phyloP scores from a whole-genome alignment of 495 filamentous ascomycete species.

The Neurospora hispaniola region DNA sequence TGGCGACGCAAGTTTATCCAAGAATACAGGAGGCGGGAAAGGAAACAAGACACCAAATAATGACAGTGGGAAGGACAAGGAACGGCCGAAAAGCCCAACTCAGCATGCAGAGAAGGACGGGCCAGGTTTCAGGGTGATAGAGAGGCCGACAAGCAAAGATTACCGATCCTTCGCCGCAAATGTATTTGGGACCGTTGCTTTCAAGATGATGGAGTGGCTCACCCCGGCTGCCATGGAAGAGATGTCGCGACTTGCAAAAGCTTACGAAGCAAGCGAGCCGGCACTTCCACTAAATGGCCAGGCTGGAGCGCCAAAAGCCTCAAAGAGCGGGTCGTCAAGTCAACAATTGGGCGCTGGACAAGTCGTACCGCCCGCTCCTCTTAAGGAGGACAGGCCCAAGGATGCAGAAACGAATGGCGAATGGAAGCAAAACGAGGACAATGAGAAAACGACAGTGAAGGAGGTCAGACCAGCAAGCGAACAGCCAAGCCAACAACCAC shows the following conservation, averaged over 20 bases:
- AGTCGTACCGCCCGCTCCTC: background rate
- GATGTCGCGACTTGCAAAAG: slow-evolving; percentile 22
- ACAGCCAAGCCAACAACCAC: slow-evolving; percentile 5
- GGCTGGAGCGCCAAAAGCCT: background rate
- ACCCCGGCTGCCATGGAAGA: slow-evolving; percentile 42
- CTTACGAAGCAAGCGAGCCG: slow-evolving; percentile 3
- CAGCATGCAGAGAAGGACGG: slow-evolving; percentile 7
- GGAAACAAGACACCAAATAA: background rate
- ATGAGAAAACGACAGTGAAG: background rate
- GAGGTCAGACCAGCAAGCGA: slow-evolving; percentile 1
- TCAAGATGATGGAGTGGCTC: slow-evolving; percentile 74
- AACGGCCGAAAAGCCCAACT: background rate
- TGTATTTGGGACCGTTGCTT: slow-evolving; percentile 64
- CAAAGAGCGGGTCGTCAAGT: background rate
- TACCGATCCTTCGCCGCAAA: slow-evolving; percentile 78
- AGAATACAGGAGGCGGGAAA: slow-evolving; percentile 1
- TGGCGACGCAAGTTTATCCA: slow-evolving; percentile 2
- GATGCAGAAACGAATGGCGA: background rate
- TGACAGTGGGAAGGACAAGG: background rate
- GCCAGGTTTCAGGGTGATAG: slow-evolving; percentile 22
- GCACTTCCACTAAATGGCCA: background rate
- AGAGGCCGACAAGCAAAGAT: slow-evolving; percentile 53
- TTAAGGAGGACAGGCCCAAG: background rate
- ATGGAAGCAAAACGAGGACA: slow-evolving; percentile 2
- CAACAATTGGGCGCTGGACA: background rate